Evolutionary conservation across 768 basidiomycete species (phyloP).

Genomic region (Cubamyces sp.): DNA sequence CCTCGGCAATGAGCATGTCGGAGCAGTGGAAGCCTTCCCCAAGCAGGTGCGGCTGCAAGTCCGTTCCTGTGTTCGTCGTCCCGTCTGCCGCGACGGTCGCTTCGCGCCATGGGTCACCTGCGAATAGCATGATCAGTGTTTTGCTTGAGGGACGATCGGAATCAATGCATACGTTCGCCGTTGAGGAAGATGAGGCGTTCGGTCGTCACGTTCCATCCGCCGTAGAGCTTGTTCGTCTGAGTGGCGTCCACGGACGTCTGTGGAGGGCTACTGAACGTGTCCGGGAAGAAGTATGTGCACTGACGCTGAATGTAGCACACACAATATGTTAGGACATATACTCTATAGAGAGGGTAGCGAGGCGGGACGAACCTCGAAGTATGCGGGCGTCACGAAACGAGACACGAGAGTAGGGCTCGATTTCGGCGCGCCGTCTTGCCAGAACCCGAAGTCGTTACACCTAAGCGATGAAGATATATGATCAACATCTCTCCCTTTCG

Average conservation of each 20-base stretch:
- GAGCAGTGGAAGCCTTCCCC: constrained; percentile 72
- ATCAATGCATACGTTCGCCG: constrained; percentile 55
- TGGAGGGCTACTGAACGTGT: constrained; percentile 47
- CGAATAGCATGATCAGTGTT: not conserved
- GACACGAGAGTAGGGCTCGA: constrained; percentile 52
- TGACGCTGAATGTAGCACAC: constrained; percentile 41
- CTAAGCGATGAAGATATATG: constrained; percentile 34
- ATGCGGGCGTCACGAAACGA: constrained; percentile 55
- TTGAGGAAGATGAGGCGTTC: constrained; percentile 71
- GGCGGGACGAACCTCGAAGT: constrained; percentile 46
- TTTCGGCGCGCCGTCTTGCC: constrained; percentile 43
- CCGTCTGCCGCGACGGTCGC: constrained; percentile 66
- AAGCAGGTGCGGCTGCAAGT: constrained; percentile 53
- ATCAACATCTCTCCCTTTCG: not conserved
- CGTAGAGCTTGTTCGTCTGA: constrained; percentile 53
- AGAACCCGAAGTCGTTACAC: constrained; percentile 71
- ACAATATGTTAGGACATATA: too few species aligned
- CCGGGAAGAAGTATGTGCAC: constrained; percentile 70
- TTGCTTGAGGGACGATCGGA: not conserved
- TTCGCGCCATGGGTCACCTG: constrained; percentile 77
- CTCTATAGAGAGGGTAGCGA: too few species aligned
- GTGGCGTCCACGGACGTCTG: constrained; percentile 44
- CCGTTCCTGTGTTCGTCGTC: constrained; percentile 48
- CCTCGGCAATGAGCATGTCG: constrained; percentile 52
- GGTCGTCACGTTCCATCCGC: constrained; percentile 64